Percentiles rank a stretch among this genome's conserved stretches.
phyloP scores from a whole-genome alignment of 352 stramenopile species.

The Pseudoperonospora humuli region DNA sequence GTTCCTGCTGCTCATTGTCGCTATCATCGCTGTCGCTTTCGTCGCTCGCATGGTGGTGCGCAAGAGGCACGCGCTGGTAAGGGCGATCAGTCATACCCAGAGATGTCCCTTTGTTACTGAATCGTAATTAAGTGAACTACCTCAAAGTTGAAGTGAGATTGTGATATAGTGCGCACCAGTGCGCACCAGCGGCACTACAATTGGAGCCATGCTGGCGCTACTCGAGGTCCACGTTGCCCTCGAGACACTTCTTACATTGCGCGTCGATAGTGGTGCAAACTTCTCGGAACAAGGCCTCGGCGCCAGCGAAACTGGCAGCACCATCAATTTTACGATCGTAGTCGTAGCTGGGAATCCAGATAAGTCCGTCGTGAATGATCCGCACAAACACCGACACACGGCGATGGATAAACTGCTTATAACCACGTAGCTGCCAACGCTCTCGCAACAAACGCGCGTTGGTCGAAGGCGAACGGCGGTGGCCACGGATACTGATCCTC shows the following conservation, averaged over 20 bases:
- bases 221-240: conserved; percentile 5
- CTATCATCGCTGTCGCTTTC: conserved; percentile 29
- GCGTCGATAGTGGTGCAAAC: conserved; percentile 20
- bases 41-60: conserved; percentile 29
- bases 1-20: conserved; percentile 25
- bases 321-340: conserved; percentile 51
- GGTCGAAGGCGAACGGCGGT: conserved; percentile 27
- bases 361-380: conserved; percentile 51
- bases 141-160: no score
- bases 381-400: conserved; percentile 60
- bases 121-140: no score
- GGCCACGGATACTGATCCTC: conserved; percentile 6
- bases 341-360: conserved; percentile 73
- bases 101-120: no score
- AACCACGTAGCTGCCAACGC: conserved; percentile 48
- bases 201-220: neutral
- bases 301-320: conserved; percentile 7
- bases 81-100: conserved; percentile 25
- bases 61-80: conserved; percentile 46
- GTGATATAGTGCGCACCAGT: no score
- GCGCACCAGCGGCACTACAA: no score
- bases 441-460: conserved; percentile 31
- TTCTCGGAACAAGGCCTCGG: conserved; percentile 21
- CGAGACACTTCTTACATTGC: conserved; percentile 7
- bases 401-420: conserved; percentile 72